These are phyloP conservation scores for Carex myosuroides DNA, from an alignment of 176 grass and related monocot genomes.

Conservation along the genomic window DNA sequence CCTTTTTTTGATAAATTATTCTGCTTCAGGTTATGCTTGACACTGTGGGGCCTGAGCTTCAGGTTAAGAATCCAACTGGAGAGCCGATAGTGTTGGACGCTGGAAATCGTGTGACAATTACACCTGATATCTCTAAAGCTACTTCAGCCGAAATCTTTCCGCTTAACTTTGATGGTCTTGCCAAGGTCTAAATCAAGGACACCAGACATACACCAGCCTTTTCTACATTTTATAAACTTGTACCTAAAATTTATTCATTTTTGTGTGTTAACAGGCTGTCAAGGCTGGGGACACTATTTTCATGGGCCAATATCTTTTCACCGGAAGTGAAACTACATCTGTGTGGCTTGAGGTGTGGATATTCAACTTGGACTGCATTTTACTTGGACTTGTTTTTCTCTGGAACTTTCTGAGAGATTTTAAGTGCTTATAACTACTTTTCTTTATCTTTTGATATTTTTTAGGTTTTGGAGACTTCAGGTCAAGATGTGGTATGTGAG, in stretches of 20 bases:
- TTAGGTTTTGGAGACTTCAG: conserved; percentile 62
- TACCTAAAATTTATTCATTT: conserved; percentile 3
- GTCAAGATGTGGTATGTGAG: conserved; percentile 63
- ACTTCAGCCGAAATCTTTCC: conserved; percentile 64
- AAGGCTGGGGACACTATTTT: conserved; percentile 95
- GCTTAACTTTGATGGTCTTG: conserved; percentile 67
- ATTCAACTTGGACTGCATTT: neutral
- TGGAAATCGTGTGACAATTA: conserved; percentile 70
- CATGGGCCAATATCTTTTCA: conserved; percentile 97
- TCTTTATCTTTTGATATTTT: conserved; percentile 4
- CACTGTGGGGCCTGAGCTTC: conserved; percentile 94
- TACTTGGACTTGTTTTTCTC: neutral
- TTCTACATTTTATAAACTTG: neutral
- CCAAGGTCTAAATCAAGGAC: conserved; percentile 54
- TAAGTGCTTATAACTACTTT: neutral
- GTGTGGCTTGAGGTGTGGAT: conserved; percentile 77
- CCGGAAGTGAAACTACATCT: conserved; percentile 94
- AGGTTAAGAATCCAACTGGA: conserved; percentile 71
- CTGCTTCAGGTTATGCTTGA: conserved; percentile 78
- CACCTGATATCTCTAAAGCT: conserved; percentile 61
- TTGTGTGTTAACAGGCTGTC: conserved; percentile 48
- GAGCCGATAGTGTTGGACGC: conserved; percentile 57
- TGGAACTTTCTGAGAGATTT: neutral
- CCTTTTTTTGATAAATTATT: neutral
- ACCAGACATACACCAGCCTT: neutral